Percentiles rank a stretch among this genome's conserved stretches.
These are phyloP conservation scores for Penicillium occitanis DNA, from an alignment of 2,329 filamentous ascomycete species.

Conservation along the genomic window DNA sequence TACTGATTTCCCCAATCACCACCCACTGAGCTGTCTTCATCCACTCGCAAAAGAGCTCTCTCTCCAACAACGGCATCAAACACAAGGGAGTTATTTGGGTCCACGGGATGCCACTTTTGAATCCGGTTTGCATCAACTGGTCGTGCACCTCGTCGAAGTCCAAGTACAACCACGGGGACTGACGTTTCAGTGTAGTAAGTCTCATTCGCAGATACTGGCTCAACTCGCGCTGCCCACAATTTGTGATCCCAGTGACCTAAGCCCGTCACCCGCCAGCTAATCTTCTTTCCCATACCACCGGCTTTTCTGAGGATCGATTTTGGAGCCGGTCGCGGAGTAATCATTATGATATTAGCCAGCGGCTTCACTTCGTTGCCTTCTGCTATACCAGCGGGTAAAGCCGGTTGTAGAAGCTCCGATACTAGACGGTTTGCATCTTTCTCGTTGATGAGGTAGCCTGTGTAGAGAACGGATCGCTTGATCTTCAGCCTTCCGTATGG, in stretches of 20 bases:
- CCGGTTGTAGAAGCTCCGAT: conserved; percentile 57
- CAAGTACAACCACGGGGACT: conserved; percentile 77
- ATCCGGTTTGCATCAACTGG: conserved; percentile 81
- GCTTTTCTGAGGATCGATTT: conserved; percentile 74
- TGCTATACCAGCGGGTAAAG: conserved; percentile 61
- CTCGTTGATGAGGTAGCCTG: conserved; percentile 78
- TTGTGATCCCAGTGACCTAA: conserved; percentile 73
- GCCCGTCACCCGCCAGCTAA: conserved; percentile 80
- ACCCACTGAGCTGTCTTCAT: conserved; percentile 65
- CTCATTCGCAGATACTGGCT: conserved; percentile 66
- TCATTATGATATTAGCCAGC: conserved; percentile 88
- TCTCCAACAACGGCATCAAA: conserved; percentile 86
- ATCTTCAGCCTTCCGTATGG: conserved; percentile 61
- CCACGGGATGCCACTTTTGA: conserved; percentile 75
- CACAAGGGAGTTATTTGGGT: conserved; percentile 67
- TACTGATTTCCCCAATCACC: conserved; percentile 64
- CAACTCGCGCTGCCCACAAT: conserved; percentile 82
- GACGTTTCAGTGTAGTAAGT: conserved; percentile 76
- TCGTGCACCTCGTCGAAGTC: conserved; percentile 70
- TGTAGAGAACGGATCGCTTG: conserved; percentile 86
- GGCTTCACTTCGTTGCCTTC: conserved; percentile 70
- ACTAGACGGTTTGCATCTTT: conserved; percentile 71
- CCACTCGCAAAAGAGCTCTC: conserved; percentile 78
- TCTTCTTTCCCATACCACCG: conserved; percentile 79
- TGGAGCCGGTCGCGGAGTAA: conserved; percentile 74